A percentile compares a stretch with the other conserved stretches of the same genome.
Conservation (phyloP, 1,284 basidiomycete genomes). For the Phylloporus sp. region DNA sequence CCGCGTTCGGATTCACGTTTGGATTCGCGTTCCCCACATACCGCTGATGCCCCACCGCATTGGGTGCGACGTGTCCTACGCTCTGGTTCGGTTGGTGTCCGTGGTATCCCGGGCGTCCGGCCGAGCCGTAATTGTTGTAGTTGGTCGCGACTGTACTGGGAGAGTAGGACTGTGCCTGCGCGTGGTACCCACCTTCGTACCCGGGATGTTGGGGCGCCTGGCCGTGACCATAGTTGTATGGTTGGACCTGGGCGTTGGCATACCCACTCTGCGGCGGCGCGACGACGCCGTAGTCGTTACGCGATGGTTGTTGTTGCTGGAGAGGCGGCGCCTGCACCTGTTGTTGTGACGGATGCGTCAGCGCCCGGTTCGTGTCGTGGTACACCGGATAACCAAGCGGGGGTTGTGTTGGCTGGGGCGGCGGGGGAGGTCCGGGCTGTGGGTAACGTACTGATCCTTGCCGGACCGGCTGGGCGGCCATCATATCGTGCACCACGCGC, state of each 20-base stretch:
- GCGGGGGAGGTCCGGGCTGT: slow-evolving; percentile 17
- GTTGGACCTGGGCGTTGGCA: not conserved
- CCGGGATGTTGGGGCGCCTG: slow-evolving; percentile 6
- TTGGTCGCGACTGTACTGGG: slow-evolving; percentile 10
- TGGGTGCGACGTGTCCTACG: not conserved
- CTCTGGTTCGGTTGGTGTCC: not conserved
- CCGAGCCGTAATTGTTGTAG: slow-evolving; percentile 19
- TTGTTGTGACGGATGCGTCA: slow-evolving; percentile 21
- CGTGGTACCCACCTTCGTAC: slow-evolving; percentile 18
- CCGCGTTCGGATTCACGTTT: no score
- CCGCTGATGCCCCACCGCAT: not conserved
- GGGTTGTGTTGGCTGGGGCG: slow-evolving; percentile 22
- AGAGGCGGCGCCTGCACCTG: not conserved
- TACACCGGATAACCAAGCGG: slow-evolving; percentile 28
- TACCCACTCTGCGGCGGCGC: slow-evolving; percentile 16
- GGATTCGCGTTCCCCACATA: slow-evolving; percentile 12
- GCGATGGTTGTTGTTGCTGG: not conserved
- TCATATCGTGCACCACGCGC: slow-evolving; percentile 36
- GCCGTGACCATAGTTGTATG: slow-evolving; percentile 21
- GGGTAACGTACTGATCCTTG: slow-evolving; percentile 17
- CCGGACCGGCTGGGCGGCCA: slow-evolving; percentile 22
- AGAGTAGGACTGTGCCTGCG: slow-evolving; percentile 3
- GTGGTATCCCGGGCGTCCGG: slow-evolving; percentile 11
- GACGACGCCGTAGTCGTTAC: slow-evolving; percentile 26
- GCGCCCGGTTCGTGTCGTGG: slow-evolving; percentile 20